These are phyloP conservation scores for Termitomyces heimii DNA, from an alignment of 768 basidiomycete genomes.

Conservation along the genomic window DNA sequence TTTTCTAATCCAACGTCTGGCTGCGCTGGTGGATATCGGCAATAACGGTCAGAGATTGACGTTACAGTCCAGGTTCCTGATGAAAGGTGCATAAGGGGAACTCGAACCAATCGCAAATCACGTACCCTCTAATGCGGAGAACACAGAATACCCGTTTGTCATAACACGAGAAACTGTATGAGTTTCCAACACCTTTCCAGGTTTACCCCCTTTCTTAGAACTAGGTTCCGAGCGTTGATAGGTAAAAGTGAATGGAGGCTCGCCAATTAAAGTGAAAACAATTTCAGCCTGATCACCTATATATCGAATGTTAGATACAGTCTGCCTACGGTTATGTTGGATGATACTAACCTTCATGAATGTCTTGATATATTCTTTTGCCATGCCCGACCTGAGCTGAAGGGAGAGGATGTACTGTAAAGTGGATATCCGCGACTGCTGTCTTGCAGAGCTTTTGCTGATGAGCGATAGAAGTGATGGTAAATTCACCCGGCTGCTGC, in stretches of 20 bases:
- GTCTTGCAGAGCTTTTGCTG: constrained; percentile 92
- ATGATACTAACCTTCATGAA: constrained; percentile 69
- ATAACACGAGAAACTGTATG: constrained; percentile 82
- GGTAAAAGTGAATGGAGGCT: constrained; percentile 95
- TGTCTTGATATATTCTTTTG: constrained; percentile 73
- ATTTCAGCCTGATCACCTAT: constrained; percentile 92
- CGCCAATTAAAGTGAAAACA: constrained; percentile 81
- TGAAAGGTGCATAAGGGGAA: background rate
- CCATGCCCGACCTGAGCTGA: constrained; percentile 88
- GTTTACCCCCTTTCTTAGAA: constrained; percentile 59
- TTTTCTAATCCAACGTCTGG: constrained; percentile 40
- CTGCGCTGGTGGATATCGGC: constrained; percentile 78
- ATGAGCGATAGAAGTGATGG: constrained; percentile 84
- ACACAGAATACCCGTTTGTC: constrained; percentile 80
- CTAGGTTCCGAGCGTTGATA: constrained; percentile 80
- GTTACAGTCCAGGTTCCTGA: constrained; percentile 90
- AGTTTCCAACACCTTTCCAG: constrained; percentile 81
- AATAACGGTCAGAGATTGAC: constrained; percentile 85
- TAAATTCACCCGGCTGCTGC: constrained; percentile 77
- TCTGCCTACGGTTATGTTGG: background rate
- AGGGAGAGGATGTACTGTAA: constrained; percentile 77
- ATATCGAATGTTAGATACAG: constrained; percentile 18
- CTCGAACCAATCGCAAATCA: constrained; percentile 3
- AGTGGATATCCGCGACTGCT: constrained; percentile 65
- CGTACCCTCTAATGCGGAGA: constrained; percentile 84